phyloP scores from a whole-genome alignment of 2,329 filamentous ascomycete genomes.

The Ceratocystis destructans region DNA sequence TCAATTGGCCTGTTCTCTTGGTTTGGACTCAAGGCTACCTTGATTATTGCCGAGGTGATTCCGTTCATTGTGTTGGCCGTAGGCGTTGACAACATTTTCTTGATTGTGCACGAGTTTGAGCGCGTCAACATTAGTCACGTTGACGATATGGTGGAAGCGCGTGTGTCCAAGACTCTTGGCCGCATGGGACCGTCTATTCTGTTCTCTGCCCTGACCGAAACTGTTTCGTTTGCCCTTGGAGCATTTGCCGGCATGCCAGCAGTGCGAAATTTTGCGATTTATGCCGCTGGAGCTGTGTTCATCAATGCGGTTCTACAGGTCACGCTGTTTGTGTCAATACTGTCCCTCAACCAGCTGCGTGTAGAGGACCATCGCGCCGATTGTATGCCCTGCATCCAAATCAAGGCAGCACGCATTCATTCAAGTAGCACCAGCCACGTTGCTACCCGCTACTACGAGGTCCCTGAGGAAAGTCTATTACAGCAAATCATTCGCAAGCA shows the following conservation, averaged over 20 bases:
- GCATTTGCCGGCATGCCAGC: slow-evolving; percentile 96
- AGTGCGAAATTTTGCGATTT: slow-evolving; percentile 91
- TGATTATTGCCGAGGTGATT: slow-evolving; percentile 97
- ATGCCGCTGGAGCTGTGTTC: slow-evolving; percentile 88
- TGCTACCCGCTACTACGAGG: slow-evolving; percentile 45
- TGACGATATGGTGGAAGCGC: slow-evolving; percentile 72
- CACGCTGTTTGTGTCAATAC: slow-evolving; percentile 88
- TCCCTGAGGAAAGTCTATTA: slow-evolving; percentile 68
- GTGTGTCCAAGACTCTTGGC: slow-evolving; percentile 77
- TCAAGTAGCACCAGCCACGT: slow-evolving; percentile 42
- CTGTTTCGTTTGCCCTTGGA: slow-evolving; percentile 80
- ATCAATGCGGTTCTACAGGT: slow-evolving; percentile 96
- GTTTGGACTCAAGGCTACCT: slow-evolving; percentile 77
- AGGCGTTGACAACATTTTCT: slow-evolving; percentile 96
- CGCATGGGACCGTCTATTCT: slow-evolving; percentile 95
- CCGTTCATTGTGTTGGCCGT: slow-evolving; percentile 93
- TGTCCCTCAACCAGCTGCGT: slow-evolving; percentile 79
- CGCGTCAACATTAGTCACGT: slow-evolving; percentile 84
- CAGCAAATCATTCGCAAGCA: slow-evolving; percentile 81
- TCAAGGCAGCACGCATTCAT: slow-evolving; percentile 59
- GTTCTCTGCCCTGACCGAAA: slow-evolving; percentile 88
- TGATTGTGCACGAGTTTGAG: slow-evolving; percentile 97
- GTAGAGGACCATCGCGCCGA: slow-evolving; percentile 83
- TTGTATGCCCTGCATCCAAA: slow-evolving; percentile 77
- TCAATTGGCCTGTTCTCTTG: slow-evolving; percentile 93